phyloP scores from a whole-genome alignment of 805 yeast genomes.

The Suhomyces canberraensis region DNA sequence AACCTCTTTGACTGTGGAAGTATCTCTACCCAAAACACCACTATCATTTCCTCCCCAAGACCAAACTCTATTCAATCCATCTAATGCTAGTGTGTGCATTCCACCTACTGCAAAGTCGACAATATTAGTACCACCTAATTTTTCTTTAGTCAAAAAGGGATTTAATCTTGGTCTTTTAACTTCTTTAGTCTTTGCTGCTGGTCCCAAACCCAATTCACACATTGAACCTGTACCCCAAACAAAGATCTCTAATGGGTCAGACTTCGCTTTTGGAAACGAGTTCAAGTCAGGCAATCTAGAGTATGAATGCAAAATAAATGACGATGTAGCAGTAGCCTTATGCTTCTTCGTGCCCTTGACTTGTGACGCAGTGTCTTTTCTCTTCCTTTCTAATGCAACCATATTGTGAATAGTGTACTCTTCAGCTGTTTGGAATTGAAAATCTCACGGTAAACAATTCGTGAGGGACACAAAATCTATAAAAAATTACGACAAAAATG shows the following conservation, averaged over 20 bases:
- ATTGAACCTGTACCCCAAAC: constrained; percentile 97
- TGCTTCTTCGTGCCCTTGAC: constrained; percentile 21
- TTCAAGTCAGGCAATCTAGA: constrained; percentile 47
- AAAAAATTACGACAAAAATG: too few species aligned
- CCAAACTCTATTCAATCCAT: constrained; percentile 77
- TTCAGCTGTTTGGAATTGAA: too few species aligned
- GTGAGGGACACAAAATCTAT: too few species aligned
- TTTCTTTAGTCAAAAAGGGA: constrained; percentile 61
- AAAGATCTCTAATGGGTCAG: constrained; percentile 65
- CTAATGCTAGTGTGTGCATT: constrained; percentile 87
- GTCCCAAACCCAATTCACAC: constrained; percentile 98
- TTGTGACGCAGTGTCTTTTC: constrained; percentile 20
- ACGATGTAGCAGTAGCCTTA: constrained; percentile 29
- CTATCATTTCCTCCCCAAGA: constrained; percentile 98
- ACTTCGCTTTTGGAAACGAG: constrained; percentile 32
- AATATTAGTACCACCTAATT: constrained; percentile 51
- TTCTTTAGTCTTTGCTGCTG: constrained; percentile 84
- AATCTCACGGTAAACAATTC: too few species aligned
- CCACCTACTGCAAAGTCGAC: constrained; percentile 95
- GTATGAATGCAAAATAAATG: constrained; percentile 48
- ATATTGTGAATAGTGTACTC: too few species aligned
- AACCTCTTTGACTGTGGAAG: constrained; percentile 57
- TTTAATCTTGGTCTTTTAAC: constrained; percentile 95
- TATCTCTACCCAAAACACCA: constrained; percentile 86
- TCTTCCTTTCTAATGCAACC: constrained; percentile 44